Base-by-base conservation (phyloP, 768 basidiomycete genomes). In the Chalciporus pseudorubinellus region DNA sequence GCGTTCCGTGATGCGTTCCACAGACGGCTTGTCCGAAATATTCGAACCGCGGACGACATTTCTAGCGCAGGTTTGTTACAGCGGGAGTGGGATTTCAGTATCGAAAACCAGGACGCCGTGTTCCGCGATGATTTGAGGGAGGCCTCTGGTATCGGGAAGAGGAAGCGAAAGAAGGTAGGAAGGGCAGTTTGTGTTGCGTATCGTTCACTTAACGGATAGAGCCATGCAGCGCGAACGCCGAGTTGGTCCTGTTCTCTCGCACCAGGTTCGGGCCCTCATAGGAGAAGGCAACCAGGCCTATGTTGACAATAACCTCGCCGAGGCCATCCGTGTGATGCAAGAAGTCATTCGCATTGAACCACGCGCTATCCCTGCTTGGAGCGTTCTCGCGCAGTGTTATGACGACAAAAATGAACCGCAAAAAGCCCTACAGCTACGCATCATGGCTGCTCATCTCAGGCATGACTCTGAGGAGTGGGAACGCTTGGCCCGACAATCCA, bases 261-360 rank as follows among this genome's bases (percentile, higher is more conserved):
- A 80, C 31, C 83, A 89, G 69, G 87, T 88, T 12, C 78, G 78
- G 46, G 74, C 80, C 1, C 72, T 95, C 16, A 83, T 98, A 45
- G 92, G 92, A 22, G 83, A 87, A 48, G 95, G 90, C 19, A 95
- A 94, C 63, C 83, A 89, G 61, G 87, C 88, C 3, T 97, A 91
- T 67, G 81, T 95, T 44, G 82, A 87, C 59, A 80, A 74, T 53
- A 70, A 91, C 49, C 71, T 84, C 9, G 70, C 75, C 3, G 78
- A 86, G 58, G 86, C 92, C 1, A 83, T 92, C 31, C 80, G 83
- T 18, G 78, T 86, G 21, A 89, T 94, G 81, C 85, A 87, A 64
- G 92, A 98, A 63, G 90, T 97, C 57, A 92, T 99, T 48, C 83
- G 92, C 9, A 91, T 94, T 50, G 95, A 99, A 65, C 92, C 95